A percentile compares a stretch with the other conserved stretches of the same genome.
Evolutionary conservation across 345 rosid species (phyloP).

Genomic region (Gynandropsis gynandra): DNA sequence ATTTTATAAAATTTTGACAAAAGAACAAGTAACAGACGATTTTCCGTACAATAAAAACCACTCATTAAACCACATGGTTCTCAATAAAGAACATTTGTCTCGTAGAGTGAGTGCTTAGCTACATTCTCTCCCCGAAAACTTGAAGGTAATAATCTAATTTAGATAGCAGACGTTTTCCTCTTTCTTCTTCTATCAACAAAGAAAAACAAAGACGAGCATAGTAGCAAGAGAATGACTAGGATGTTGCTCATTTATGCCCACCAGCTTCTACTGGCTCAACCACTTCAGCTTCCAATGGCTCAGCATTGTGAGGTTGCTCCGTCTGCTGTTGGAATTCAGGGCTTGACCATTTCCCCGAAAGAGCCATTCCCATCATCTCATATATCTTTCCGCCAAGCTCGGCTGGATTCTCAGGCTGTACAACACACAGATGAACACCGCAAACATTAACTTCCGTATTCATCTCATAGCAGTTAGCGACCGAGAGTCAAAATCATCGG

Average conservation of each 20-base stretch:
- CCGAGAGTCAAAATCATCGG: too few relatives aligned
- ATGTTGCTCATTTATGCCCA: conserved; percentile 44
- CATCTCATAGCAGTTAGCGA: background rate
- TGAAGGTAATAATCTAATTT: too few relatives aligned
- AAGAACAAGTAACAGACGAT: too few relatives aligned
- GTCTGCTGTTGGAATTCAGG: conserved; percentile 27
- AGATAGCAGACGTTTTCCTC: background rate
- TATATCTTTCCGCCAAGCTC: conserved; percentile 94
- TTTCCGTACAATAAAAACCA: too few relatives aligned
- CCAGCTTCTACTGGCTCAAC: conserved; percentile 68
- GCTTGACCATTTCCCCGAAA: conserved; percentile 73
- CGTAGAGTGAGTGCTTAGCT: too few relatives aligned
- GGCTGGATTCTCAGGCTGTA: conserved; percentile 92
- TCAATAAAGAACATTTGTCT: too few relatives aligned
- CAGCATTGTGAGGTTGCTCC: conserved; percentile 25
- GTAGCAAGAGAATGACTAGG: background rate
- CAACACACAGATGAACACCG: conserved; percentile 1
- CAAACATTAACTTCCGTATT: background rate
- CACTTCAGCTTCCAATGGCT: conserved; percentile 68
- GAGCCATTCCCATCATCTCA: conserved; percentile 87
- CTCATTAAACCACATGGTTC: too few relatives aligned
- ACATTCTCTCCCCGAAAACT: too few relatives aligned
- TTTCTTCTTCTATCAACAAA: background rate
- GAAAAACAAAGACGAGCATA: background rate
- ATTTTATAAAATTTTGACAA: too few relatives aligned